Evolutionary conservation across 495 filamentous ascomycete genomes (phyloP), one percentile per base, ranked within the genome.

Genomic region (Penicillium parvum): DNA sequence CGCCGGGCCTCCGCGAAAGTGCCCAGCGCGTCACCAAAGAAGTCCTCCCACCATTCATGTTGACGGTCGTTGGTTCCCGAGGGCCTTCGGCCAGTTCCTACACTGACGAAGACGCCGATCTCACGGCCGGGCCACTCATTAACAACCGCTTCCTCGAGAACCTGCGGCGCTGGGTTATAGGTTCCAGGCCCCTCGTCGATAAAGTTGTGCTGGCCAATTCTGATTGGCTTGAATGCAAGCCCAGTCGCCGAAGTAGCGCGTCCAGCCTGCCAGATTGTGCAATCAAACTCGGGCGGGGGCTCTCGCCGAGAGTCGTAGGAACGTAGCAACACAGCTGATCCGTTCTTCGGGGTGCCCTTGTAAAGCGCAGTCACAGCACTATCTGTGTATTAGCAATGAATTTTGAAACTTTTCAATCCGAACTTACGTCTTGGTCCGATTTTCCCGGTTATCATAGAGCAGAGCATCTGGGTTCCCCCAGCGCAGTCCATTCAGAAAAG

Each of bases 111-210:
- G 1, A 92, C 84, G 3, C 90, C 88, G 10, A 97, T 75, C 12
- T 95, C 86, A 18, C 92, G 78, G 0, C 89, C 88, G 0, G 94
- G 94, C 86, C 88, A 98, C 64, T 98, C 92, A 54, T 95, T 95
- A 19, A 85, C 70, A 5, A 83, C 78, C 1, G 90, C 94, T 66
- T 98, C 92, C 41, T 97, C 90, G 5, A 98, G 77, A 1, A 89
- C 76, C 42, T 84, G 76, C 12, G 89, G 84, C 16, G 90, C 76
- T 1, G 92, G 92, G 56, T 97, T 98, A 67, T 90, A 98, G 41
- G 84, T 88, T 4, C 92, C 92, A 4, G 79, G 72, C 14, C 92
- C 92, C 62, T 97, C 92, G 53, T 98, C 94, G 37, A 94, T 83
- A 53, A 97, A 98, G 9, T 87, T 75, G 8, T 89, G 90, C 53